Base-by-base conservation (phyloP, 106 monocot genomes). In the Dactylorhiza incarnata region DNA sequence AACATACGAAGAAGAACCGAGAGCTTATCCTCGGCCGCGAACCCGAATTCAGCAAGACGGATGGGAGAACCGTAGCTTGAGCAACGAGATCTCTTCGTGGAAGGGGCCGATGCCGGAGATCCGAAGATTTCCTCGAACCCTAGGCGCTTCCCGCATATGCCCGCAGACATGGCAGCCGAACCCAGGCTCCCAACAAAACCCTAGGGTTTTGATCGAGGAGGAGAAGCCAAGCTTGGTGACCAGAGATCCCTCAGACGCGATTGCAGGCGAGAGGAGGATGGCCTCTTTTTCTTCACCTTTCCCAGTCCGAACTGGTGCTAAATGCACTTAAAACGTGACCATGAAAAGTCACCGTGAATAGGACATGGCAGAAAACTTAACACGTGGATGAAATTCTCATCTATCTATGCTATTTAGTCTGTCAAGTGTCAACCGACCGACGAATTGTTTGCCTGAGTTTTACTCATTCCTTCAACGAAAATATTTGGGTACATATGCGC, bases 81-180 rank as follows among this genome's bases (percentile, higher is more conserved):
- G 79, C 85, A 83, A 51, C 92, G 84, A 29, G 83, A 77, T 37
- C 81, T 52, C 85, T 92, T 92, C 44, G 88, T 76, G 51, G 89
- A 78, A 51, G 84, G 69, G 20, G 79, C 24, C 74, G 85, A 55
- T 51, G 79, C 11, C 50, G 85, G 76, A 65, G 87, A 89, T 79
- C 92, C 92, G 83, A 92, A 92, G 85, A 85, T 80, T 78, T 92
- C 92, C 77, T 92, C 92, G 72, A 92, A 83, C 83, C 89, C 89
- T 59, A 85, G 75, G 51, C 92, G 92, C 79, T 92, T 92, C 55
- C 92, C 92, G 81, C 92, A 92, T 83, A 92, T 79, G 61, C 87
- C 89, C 59, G 92, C 89, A 84, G 92, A 92, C 92, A 92, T 92
- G 81, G 89, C 92, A 80, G 78, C 78, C 7, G 23, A 73, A 48